A percentile compares a stretch with the other conserved stretches of the same genome.
These are phyloP conservation scores for Starmerella bombicola DNA, from an alignment of 805 yeast species.

Conservation along the genomic window DNA sequence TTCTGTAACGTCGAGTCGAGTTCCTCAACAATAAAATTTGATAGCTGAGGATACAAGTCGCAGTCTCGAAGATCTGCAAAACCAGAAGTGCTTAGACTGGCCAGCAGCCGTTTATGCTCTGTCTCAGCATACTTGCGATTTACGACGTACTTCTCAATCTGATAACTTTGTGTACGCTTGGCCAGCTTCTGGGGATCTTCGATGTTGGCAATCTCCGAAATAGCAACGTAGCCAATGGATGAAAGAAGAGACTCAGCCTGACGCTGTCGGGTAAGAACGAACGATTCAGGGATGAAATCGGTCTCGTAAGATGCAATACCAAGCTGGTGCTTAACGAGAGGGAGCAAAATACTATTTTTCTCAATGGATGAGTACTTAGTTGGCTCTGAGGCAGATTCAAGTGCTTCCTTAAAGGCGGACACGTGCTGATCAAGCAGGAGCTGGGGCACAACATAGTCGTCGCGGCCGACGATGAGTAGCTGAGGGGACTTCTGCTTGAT, in stretches of 20 bases:
- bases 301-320: constrained; percentile 3
- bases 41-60: constrained; percentile 8
- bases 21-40: constrained; percentile 5
- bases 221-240: constrained; percentile 6
- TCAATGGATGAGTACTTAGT: constrained; percentile 6
- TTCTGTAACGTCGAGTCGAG: constrained; percentile 4
- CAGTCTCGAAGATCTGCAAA: constrained; percentile 15
- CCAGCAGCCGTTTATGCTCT: neutral
- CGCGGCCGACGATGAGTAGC: constrained; percentile 7
- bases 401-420: neutral
- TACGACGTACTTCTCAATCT: constrained; percentile 8
- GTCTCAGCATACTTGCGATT: constrained; percentile 4
- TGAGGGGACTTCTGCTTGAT: constrained; percentile 3
- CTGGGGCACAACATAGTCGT: constrained; percentile 12
- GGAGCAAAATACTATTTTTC: constrained; percentile 6
- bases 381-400: constrained; percentile 12
- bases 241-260: constrained; percentile 1
- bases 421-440: constrained; percentile 6
- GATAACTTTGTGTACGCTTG: constrained; percentile 3
- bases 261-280: neutral
- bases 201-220: neutral
- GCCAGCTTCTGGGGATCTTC: constrained; percentile 9
- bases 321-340: constrained; percentile 8
- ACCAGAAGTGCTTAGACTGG: constrained; percentile 6
- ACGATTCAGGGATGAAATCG: constrained; percentile 5